Conservation (phyloP, 2,329 filamentous ascomycete species). For the Ophiostoma triangulosporum region DNA sequence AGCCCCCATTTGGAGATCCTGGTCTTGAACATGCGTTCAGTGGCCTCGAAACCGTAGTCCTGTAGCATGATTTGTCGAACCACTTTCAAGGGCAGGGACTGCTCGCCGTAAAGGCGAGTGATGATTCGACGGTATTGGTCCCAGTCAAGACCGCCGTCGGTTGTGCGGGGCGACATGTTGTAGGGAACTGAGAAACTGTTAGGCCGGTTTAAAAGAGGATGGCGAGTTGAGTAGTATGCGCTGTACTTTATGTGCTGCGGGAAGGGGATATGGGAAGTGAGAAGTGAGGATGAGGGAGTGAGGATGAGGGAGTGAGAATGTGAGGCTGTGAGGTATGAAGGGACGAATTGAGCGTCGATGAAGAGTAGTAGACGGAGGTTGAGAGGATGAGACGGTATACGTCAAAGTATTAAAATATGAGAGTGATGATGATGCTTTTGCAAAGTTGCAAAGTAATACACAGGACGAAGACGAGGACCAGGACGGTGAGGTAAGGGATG, state of each 20-base stretch:
- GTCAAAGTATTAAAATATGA: background rate
- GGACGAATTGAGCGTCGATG: background rate
- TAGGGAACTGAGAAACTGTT: background rate
- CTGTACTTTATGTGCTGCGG: background rate
- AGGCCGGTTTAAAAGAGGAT: background rate
- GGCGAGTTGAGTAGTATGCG: background rate
- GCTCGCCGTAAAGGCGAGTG: slow-evolving; percentile 18
- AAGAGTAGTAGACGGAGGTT: background rate
- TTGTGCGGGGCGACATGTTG: background rate
- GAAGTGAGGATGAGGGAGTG: too few species aligned
- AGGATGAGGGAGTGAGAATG: background rate
- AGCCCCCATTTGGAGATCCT: slow-evolving; percentile 22
- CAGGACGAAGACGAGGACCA: background rate
- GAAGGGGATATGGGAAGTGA: background rate
- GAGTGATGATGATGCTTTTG: too few species aligned
- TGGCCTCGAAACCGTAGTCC: slow-evolving; percentile 17
- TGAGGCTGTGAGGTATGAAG: too few species aligned
- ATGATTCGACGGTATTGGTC: slow-evolving; percentile 17
- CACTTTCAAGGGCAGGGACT: slow-evolving; percentile 16
- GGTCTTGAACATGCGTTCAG: slow-evolving; percentile 22
- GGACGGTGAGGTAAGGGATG: background rate
- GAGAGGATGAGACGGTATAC: too few species aligned
- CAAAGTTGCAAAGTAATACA: too few species aligned
- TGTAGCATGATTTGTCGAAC: slow-evolving; percentile 18
- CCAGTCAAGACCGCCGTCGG: slow-evolving; percentile 19